Percentiles rank a stretch among this genome's conserved stretches.
These are phyloP conservation scores for Ceratocystis variospora DNA, from an alignment of 2,329 filamentous ascomycete species.

Conservation along the genomic window DNA sequence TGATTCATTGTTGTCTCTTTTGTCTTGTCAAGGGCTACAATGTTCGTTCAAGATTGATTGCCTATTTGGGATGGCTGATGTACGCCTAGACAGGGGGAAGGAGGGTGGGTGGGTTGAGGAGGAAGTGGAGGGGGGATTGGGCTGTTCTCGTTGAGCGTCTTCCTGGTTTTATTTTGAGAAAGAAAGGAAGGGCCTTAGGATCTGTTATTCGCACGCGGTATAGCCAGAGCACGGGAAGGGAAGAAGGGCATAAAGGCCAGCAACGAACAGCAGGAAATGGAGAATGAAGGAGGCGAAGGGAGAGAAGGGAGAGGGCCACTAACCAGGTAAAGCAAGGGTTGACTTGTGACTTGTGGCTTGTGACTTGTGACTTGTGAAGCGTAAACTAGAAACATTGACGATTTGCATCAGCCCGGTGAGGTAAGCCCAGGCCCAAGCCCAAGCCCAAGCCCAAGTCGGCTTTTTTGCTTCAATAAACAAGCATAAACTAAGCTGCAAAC, in stretches of 20 bases:
- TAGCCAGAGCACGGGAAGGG: not conserved
- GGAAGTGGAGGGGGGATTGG: not conserved
- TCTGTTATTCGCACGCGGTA: not conserved
- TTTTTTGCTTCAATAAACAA: too few species aligned
- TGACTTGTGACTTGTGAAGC: not conserved
- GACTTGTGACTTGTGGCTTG: too few species aligned
- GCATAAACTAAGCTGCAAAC: not conserved
- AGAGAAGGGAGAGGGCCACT: not conserved
- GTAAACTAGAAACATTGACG: not conserved
- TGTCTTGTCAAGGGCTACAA: slow-evolving; percentile 7
- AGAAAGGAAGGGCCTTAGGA: not conserved
- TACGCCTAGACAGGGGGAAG: not conserved
- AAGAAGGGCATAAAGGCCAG: not conserved
- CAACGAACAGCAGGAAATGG: not conserved
- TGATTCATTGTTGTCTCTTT: slow-evolving; percentile 3
- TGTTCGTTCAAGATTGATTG: slow-evolving; percentile 12
- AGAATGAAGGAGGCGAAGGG: not conserved
- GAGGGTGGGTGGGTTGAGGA: not conserved
- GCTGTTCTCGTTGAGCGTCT: not conserved
- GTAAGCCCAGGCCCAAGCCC: too few species aligned
- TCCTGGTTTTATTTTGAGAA: not conserved
- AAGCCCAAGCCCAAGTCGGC: too few species aligned
- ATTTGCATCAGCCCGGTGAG: not conserved
- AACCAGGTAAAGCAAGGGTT: not conserved
- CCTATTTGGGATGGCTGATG: slow-evolving; percentile 10